Conservation (phyloP, 768 basidiomycete genomes). For the Auriscalpium orientale region DNA sequence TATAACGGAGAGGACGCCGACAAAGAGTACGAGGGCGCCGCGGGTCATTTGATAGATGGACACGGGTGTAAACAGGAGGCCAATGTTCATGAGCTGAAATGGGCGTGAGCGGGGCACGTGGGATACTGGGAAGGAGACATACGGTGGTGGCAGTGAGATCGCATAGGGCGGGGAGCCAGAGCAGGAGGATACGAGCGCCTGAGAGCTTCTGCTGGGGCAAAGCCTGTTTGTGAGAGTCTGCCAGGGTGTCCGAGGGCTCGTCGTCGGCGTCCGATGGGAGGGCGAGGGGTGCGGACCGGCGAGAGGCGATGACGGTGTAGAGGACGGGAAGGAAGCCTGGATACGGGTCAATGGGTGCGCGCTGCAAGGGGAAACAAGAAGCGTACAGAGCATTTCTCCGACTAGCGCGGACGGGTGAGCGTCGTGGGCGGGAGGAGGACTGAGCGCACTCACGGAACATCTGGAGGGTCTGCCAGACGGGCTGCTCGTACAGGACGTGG, state of each 20-base stretch:
- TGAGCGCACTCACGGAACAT: conserved; percentile 65
- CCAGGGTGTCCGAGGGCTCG: conserved; percentile 18
- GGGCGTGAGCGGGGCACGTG: not conserved
- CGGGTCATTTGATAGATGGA: conserved; percentile 97
- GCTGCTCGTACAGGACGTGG: conserved; percentile 84
- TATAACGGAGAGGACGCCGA: conserved; percentile 83
- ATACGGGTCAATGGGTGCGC: conserved; percentile 7
- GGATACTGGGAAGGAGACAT: conserved; percentile 23
- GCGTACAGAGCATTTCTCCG: conserved; percentile 91
- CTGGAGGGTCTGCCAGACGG: conserved; percentile 87
- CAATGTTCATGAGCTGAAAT: conserved; percentile 81
- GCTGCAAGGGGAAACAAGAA: conserved; percentile 12
- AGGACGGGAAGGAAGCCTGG: conserved; percentile 81
- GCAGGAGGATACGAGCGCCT: conserved; percentile 64
- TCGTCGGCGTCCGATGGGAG: conserved; percentile 31
- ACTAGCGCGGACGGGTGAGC: conserved; percentile 38
- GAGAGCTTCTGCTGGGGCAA: conserved; percentile 43
- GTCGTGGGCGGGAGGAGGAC: conserved; percentile 6
- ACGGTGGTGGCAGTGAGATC: conserved; percentile 91
- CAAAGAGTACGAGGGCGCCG: conserved; percentile 89
- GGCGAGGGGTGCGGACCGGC: conserved; percentile 41
- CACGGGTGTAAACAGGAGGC: conserved; percentile 92
- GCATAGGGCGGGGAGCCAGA: conserved; percentile 85
- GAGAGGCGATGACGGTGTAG: conserved; percentile 54
- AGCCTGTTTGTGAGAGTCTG: conserved; percentile 18